Base-by-base conservation (phyloP, 2,329 filamentous ascomycete genomes). In the Cercospora sp. region DNA sequence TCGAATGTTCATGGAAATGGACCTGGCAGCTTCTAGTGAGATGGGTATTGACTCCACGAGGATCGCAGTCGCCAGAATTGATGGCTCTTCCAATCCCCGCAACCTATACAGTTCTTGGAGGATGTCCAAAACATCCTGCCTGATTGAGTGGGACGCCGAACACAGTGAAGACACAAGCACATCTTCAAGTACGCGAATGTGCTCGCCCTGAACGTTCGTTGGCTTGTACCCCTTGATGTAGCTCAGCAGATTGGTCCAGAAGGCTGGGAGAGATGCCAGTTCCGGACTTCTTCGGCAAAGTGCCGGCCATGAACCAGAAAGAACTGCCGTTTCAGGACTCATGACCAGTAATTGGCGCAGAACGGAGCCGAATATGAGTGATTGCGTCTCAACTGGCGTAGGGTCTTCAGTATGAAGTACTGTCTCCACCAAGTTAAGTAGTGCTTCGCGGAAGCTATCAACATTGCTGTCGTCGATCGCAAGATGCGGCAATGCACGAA, bases 1-100 rank as follows among this genome's bases (percentile, higher is more conserved):
- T 58, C 94, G 90, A 64, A 97, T 86, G 70, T 94, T 89, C 87
- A 97, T 96, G 2, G 92, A 90, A 37, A 97, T 87, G 18, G 88
- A 88, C 66, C 95, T 88, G 61, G 89, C 87, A 61, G 90, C 92
- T 66, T 94, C 88, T 3, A 97, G 83, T 58, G 87, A 88, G n/a
- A 97, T 81, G 0, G 92, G 89, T 5, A 90, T 92, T 70, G 93
- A 87, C 78, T 98, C 94, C 16, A 94, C 88, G 70, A 92, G 86
- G 16, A 94, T 85, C 81, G 97, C 94, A 6, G 88, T 85, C 6
- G 82, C 81, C 26, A 91, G 79, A 6, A 84, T 81, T 32, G 87
- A 81, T 5, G 84, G 80, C 57, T 84, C 80, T 68, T 85, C 82
- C 63, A 85, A 84, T 43, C 77, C 80, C 65, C 81, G 83, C 30